Percentiles rank a stretch among this genome's conserved stretches.
phyloP scores from a whole-genome alignment of 2,329 filamentous ascomycete species.

The Pseudofabraea citricarpa region DNA sequence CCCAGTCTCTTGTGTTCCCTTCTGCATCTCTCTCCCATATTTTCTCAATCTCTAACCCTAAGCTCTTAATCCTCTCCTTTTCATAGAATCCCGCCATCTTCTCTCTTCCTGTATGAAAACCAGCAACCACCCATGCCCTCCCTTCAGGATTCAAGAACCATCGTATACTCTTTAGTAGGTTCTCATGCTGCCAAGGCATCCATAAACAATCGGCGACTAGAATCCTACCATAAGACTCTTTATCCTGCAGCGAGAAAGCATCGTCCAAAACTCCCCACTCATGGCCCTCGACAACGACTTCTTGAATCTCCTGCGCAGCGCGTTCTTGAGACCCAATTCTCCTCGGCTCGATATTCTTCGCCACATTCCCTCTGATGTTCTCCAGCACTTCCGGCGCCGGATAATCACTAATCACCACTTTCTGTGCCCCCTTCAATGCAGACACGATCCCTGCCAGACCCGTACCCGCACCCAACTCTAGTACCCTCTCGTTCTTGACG shows the following conservation, averaged over 20 bases:
- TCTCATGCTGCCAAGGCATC: constrained; percentile 70
- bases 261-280: constrained; percentile 52
- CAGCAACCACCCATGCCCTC: constrained; percentile 60
- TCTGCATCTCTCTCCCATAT: constrained; percentile 68
- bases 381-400: constrained; percentile 55
- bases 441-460: constrained; percentile 48
- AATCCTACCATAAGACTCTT: constrained; percentile 51
- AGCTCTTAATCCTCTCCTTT: constrained; percentile 35
- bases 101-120: constrained; percentile 66
- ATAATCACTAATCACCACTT: constrained; percentile 63
- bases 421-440: constrained; percentile 39
- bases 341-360: constrained; percentile 39
- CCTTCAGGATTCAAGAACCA: constrained; percentile 50
- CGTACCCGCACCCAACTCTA: constrained; percentile 67
- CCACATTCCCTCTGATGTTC: constrained; percentile 54
- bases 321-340: constrained; percentile 2
- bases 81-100: constrained; percentile 65
- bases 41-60: constrained; percentile 54
- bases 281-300: constrained; percentile 52
- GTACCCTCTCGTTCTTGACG: constrained; percentile 44
- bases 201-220: constrained; percentile 71
- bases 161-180: constrained; percentile 55
- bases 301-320: constrained; percentile 7
- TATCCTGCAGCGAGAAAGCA: constrained; percentile 20
- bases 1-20: constrained; percentile 58